Conservation (phyloP, 2,329 filamentous ascomycete species). For the Aureobasidium sp. region DNA sequence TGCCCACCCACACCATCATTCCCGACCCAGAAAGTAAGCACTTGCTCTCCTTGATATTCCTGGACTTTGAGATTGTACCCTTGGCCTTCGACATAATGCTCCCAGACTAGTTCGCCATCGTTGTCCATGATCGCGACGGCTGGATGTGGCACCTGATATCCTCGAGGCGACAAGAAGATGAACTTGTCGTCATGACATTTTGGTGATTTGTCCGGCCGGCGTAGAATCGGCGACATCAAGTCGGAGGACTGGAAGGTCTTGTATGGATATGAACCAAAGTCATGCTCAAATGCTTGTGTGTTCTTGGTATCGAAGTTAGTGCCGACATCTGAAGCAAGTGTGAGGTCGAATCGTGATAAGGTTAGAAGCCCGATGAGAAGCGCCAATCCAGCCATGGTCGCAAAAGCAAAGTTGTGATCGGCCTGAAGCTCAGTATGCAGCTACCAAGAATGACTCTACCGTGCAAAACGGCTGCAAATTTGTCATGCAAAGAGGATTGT, state of each 20-base stretch:
- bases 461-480: no score
- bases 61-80: slow-evolving; percentile 32
- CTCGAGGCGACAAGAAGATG: slow-evolving; percentile 28
- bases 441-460: not conserved
- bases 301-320: not conserved
- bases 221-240: slow-evolving; percentile 1
- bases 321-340: not conserved
- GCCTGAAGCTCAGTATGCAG: no score
- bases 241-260: slow-evolving; percentile 3
- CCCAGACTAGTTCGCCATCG: slow-evolving; percentile 27
- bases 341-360: no score
- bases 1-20: slow-evolving; percentile 31
- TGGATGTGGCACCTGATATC: slow-evolving; percentile 17
- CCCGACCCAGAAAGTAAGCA: slow-evolving; percentile 34
- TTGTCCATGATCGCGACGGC: slow-evolving; percentile 26
- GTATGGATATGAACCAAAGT: slow-evolving; percentile 13
- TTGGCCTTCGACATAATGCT: slow-evolving; percentile 26
- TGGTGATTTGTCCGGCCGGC: not conserved
- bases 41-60: slow-evolving; percentile 28
- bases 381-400: not conserved
- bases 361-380: not conserved
- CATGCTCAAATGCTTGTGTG: not conserved
- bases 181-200: slow-evolving; percentile 10
- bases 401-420: no score
- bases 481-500: not conserved